These are phyloP conservation scores for Entomortierella lignicola DNA, from an alignment of 192 early-diverging fungal species.

Conservation along the genomic window DNA sequence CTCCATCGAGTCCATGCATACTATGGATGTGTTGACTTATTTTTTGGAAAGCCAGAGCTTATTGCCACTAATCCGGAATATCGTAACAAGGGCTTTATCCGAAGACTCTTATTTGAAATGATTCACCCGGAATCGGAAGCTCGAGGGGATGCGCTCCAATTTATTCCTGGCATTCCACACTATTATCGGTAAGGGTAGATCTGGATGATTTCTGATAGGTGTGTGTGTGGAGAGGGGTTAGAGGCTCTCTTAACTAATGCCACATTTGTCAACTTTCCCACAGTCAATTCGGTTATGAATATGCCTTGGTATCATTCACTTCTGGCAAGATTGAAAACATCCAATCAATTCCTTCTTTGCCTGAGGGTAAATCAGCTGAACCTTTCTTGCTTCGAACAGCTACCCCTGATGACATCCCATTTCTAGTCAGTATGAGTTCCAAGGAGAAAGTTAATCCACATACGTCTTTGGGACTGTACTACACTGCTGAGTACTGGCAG, in stretches of 20 bases:
- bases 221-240: too few species aligned
- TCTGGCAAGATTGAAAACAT: slow-evolving; percentile 9
- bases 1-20: slow-evolving; percentile 23
- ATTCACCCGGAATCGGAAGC: slow-evolving; percentile 43
- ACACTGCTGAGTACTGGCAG: slow-evolving; percentile 27
- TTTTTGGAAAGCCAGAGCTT: slow-evolving; percentile 29
- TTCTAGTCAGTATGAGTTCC: slow-evolving; percentile 9
- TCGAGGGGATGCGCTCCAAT: slow-evolving; percentile 21
- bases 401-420: slow-evolving; percentile 25
- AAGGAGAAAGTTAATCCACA: slow-evolving; percentile 7
- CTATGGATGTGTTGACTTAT: slow-evolving; percentile 18
- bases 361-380: slow-evolving; percentile 12
- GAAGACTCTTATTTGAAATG: slow-evolving; percentile 25
- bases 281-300: slow-evolving; percentile 43
- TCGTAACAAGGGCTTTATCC: slow-evolving; percentile 20
- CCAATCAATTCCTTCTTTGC: slow-evolving; percentile 7
- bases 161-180: slow-evolving; percentile 42
- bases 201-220: too few species aligned
- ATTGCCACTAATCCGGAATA: slow-evolving; percentile 27
- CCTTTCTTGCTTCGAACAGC: slow-evolving; percentile 23
- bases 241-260: too few species aligned
- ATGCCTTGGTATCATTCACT: slow-evolving; percentile 14
- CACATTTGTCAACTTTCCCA: too few species aligned
- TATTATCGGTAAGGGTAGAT: slow-evolving; percentile 28
- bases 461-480: slow-evolving; percentile 4